These are phyloP conservation scores for Rhododendron mucronatum DNA, from an alignment of 148 eudicot genomes.

Conservation along the genomic window DNA sequence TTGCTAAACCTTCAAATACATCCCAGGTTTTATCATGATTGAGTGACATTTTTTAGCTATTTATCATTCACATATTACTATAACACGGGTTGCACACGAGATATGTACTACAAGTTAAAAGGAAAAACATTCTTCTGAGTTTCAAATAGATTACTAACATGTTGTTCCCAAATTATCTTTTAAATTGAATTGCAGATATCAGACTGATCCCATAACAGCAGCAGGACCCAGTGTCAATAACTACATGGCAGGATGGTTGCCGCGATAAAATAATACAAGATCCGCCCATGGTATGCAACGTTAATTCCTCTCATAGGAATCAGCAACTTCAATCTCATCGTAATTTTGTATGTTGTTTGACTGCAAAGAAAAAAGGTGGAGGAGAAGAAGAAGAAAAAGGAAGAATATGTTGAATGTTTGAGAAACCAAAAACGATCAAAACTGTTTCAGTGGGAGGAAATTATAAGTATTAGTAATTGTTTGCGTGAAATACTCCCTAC, in stretches of 20 bases:
- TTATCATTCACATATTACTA: too few species aligned
- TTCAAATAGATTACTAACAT: neutral
- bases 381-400: neutral
- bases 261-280: slow-evolving; percentile 10
- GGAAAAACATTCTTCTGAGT: neutral
- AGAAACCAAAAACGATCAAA: neutral
- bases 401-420: neutral
- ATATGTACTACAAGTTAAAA: neutral
- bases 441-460: neutral
- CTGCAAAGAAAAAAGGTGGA: too few species aligned
- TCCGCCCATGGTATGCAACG: neutral
- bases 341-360: neutral
- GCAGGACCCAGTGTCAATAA: slow-evolving; percentile 65
- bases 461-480: neutral
- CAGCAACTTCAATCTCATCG: neutral
- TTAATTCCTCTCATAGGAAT: neutral
- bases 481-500: neutral
- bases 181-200: slow-evolving; percentile 40
- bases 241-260: slow-evolving; percentile 66
- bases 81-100: neutral
- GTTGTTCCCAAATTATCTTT: neutral
- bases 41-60: too few species aligned
- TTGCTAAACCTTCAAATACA: too few species aligned
- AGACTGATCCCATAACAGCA: slow-evolving; percentile 44
- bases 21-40: too few species aligned